Percentiles rank a stretch among this genome's conserved stretches.
phyloP scores from a whole-genome alignment of 768 basidiomycete genomes.

The Neoboletus subvelutipes region DNA sequence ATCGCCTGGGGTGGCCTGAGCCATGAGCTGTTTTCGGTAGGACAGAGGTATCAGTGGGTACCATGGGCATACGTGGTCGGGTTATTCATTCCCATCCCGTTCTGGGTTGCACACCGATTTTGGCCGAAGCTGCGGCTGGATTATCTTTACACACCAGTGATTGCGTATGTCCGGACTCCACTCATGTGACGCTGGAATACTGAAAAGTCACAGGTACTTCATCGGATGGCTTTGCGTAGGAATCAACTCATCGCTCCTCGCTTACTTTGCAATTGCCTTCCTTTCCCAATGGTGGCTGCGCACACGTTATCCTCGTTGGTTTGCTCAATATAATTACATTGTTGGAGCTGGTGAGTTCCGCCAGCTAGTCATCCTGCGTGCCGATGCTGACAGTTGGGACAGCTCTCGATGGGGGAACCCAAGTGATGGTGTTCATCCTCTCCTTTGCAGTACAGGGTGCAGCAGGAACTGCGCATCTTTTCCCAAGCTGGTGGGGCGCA shows the following conservation, averaged over 20 bases:
- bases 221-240: constrained; percentile 49
- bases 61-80: constrained; percentile 38
- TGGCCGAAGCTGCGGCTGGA: constrained; percentile 34
- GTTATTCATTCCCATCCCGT: constrained; percentile 39
- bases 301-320: constrained; percentile 61
- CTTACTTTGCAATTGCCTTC: constrained; percentile 51
- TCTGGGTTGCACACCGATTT: constrained; percentile 39
- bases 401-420: constrained; percentile 39
- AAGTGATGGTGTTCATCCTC: constrained; percentile 56
- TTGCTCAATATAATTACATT: constrained; percentile 64
- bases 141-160: constrained; percentile 35
- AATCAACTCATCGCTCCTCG: constrained; percentile 51
- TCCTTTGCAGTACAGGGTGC: constrained; percentile 54
- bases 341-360: constrained; percentile 49
- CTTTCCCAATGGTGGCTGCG: constrained; percentile 62
- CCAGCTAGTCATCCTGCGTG: background rate
- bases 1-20: constrained; percentile 44
- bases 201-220: constrained; percentile 31
- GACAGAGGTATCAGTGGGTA: constrained; percentile 40
- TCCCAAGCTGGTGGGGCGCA: constrained; percentile 60
- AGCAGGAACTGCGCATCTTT: constrained; percentile 45
- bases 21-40: constrained; percentile 33
- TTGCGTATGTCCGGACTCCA: constrained; percentile 18
- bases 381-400: constrained; percentile 3
- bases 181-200: background rate